Evolutionary conservation across 345 rosid species (phyloP).

Genomic region (Brassica incana): DNA sequence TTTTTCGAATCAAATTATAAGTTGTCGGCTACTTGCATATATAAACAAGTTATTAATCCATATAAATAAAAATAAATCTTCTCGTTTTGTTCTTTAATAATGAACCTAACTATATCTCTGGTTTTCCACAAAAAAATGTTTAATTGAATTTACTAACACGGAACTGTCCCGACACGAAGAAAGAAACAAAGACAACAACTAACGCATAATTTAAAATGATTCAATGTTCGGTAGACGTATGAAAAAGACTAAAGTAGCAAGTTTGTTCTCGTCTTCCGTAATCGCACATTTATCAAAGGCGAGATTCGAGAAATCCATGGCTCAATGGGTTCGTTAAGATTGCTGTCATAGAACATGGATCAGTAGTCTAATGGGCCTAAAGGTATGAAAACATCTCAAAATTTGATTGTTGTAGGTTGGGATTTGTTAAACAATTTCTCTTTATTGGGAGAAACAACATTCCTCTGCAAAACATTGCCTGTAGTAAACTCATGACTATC

Average conservation of each 20-base stretch:
- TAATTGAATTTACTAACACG: not conserved
- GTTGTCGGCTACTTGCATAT: conserved; percentile 34
- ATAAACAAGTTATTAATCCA: not conserved
- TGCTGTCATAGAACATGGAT: not conserved
- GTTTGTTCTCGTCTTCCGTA: not conserved
- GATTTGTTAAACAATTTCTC: too few species aligned
- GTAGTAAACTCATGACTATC: not conserved
- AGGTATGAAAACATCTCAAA: not conserved
- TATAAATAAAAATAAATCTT: not conserved
- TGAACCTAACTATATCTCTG: not conserved
- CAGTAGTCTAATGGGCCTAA: conserved; percentile 1
- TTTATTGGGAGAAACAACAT: not conserved
- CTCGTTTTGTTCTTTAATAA: not conserved
- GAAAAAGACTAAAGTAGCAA: not conserved
- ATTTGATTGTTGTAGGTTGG: not conserved
- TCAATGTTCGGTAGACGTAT: not conserved
- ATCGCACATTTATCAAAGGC: not conserved
- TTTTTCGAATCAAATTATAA: conserved; percentile 2
- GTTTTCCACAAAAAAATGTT: not conserved
- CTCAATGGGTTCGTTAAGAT: not conserved
- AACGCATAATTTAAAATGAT: not conserved
- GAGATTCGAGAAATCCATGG: not conserved
- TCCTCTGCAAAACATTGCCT: not conserved
- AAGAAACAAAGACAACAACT: conserved; percentile 1
- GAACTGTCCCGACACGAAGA: conserved; percentile 5